These are phyloP conservation scores for Scenedesmus sp. DNA, from an alignment of 163 green algal genomes.

Conservation along the genomic window DNA sequence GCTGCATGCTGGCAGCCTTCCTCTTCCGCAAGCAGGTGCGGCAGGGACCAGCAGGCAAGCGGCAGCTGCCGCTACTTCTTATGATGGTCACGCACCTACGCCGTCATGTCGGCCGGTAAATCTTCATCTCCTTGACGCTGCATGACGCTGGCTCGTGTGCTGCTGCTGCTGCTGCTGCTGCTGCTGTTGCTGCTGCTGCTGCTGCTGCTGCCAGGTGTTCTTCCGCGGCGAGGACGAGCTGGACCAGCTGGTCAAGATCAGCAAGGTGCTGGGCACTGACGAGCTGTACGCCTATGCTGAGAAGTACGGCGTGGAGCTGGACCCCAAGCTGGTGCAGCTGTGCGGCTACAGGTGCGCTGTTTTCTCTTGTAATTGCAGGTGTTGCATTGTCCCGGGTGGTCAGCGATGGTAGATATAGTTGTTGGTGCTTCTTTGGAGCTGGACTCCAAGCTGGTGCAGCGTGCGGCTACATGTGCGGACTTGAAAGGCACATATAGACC, in stretches of 20 bases:
- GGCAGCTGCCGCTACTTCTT: neutral
- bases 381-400: no score
- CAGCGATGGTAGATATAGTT: no score
- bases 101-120: no score
- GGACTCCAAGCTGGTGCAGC: constrained; percentile 81
- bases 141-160: neutral
- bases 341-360: constrained; percentile 58
- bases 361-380: neutral
- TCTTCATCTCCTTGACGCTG: neutral
- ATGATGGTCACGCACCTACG: no score
- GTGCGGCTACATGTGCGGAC: constrained; percentile 46
- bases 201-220: constrained; percentile 60
- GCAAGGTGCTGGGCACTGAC: constrained; percentile 89
- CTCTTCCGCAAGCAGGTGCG: constrained; percentile 42
- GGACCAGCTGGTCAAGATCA: constrained; percentile 93
- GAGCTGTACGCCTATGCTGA: constrained; percentile 82
- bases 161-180: neutral
- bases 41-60: no score
- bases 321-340: constrained; percentile 82
- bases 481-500: no score
- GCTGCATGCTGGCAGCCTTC: constrained; percentile 86
- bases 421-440: constrained; percentile 77
- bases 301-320: constrained; percentile 91
- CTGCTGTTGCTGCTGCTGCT: constrained; percentile 50
- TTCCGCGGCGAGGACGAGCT: constrained; percentile 90